These are phyloP conservation scores for Cytospora schulzeri DNA, from an alignment of 2,329 filamentous ascomycete species.

Conservation along the genomic window DNA sequence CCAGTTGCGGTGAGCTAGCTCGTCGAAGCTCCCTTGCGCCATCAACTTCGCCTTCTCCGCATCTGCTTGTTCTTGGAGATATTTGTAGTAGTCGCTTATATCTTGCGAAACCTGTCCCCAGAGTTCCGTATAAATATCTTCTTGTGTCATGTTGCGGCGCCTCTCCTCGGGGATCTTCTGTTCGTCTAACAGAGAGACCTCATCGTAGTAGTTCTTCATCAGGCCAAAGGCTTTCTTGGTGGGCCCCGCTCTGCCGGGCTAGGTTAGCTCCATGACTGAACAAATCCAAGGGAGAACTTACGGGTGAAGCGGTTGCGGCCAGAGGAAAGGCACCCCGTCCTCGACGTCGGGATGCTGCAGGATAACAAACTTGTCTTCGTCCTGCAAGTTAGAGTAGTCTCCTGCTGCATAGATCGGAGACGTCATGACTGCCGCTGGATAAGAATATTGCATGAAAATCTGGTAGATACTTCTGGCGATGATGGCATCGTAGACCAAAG, in stretches of 20 bases:
- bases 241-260: background rate
- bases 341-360: background rate
- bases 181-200: background rate
- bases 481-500: background rate
- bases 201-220: background rate
- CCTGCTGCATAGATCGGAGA: background rate
- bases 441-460: background rate
- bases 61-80: background rate
- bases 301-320: background rate
- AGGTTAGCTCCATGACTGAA: background rate
- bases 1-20: background rate
- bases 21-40: background rate
- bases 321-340: background rate
- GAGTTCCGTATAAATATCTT: fast-evolving
- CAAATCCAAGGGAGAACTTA: background rate
- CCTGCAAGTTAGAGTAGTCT: background rate
- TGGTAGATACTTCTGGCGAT: background rate
- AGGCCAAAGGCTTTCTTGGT: background rate
- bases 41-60: background rate
- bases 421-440: background rate
- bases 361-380: background rate
- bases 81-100: background rate
- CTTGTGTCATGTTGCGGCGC: background rate
- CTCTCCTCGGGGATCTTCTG: background rate
- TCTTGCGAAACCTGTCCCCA: background rate